Base-by-base conservation (phyloP, 345 rosid species). In the Citrus sp. region DNA sequence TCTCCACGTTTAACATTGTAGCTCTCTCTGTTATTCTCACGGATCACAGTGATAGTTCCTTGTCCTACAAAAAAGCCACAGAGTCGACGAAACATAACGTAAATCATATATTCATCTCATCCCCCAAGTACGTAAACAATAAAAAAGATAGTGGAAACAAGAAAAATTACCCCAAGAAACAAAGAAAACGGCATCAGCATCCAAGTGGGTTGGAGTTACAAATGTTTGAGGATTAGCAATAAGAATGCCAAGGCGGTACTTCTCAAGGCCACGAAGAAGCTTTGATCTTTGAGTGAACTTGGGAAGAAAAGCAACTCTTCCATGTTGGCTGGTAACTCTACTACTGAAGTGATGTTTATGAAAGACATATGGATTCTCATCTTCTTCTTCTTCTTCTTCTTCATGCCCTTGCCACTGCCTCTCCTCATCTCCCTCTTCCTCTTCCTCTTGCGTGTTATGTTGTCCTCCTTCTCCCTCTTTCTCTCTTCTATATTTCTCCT, bases 211-310 rank as follows among this genome's bases (percentile, higher is more conserved):
- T 6, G 89, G 90, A 25, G 78, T 59, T 1, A 84, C 24, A 25
- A 88, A 86, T 12, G 85, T 72, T 22, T 81, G 72, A 9, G 91
- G 89, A 63, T 82, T 74, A 7, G 82, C 82, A 2, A 80, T 84
- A 5, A 87, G 82, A 14, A 85, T 2, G 28, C 75, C 82, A 0
- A 88, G 28, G 4, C 88, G 77, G 77, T 80, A 87, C 37, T 86
- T 80, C 69, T 86, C 85, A 14, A 91, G 35, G 18, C 85, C 91
- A 0, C 67, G 79, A 27, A 88, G 89, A 56, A 91, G 85, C 77
- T 85, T 68, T 1, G 89, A 91, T 42, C 71, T 78, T 18, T 86
- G 24, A 32, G 77, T 71, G 84, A 89, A 91, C 64, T 58, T 76
- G 9, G 78, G 74, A 51, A 89, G 85, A 37, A 84, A 58, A 24